These are phyloP conservation scores for Pichia sorboxylosa DNA, from an alignment of 1,139 yeast species.

Conservation along the genomic window DNA sequence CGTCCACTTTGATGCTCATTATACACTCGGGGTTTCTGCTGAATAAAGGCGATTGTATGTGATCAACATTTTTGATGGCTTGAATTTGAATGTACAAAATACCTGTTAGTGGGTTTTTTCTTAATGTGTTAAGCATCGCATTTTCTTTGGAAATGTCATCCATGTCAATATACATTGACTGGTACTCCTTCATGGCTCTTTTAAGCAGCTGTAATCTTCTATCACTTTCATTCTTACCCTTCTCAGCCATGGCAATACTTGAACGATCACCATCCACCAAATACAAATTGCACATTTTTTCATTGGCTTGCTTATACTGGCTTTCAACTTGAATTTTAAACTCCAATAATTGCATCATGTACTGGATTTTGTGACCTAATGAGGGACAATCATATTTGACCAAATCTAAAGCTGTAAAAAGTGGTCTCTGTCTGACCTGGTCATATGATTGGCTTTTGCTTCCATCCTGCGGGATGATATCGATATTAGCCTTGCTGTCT, in stretches of 20 bases:
- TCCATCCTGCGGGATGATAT: too few relatives aligned
- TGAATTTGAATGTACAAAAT: conserved; percentile 56
- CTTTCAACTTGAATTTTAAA: conserved; percentile 88
- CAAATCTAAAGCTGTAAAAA: conserved; percentile 62
- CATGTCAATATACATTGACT: conserved; percentile 69
- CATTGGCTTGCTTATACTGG: conserved; percentile 86
- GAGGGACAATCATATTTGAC: conserved; percentile 91
- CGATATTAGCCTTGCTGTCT: too few relatives aligned
- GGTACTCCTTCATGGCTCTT: conserved; percentile 75
- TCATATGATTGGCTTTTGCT: conserved; percentile 6
- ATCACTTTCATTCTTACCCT: conserved; percentile 73
- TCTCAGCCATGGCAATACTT: conserved; percentile 79
- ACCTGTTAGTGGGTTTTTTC: conserved; percentile 79
- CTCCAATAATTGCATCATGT: conserved; percentile 88
- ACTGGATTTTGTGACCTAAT: conserved; percentile 87
- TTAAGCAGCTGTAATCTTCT: conserved; percentile 76
- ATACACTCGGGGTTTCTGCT: conserved; percentile 72
- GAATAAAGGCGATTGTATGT: conserved; percentile 71
- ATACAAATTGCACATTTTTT: conserved; percentile 75
- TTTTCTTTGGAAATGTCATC: conserved; percentile 54
- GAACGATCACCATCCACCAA: conserved; percentile 85
- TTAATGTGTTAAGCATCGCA: conserved; percentile 56
- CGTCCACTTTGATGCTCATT: conserved; percentile 75
- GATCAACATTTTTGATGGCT: conserved; percentile 83
- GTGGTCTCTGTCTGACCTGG: conserved; percentile 24